Percentiles rank a stretch among this genome's conserved stretches.
Conservation (phyloP, 2,329 filamentous ascomycete genomes). For the Chalaropsis ovoidea region DNA sequence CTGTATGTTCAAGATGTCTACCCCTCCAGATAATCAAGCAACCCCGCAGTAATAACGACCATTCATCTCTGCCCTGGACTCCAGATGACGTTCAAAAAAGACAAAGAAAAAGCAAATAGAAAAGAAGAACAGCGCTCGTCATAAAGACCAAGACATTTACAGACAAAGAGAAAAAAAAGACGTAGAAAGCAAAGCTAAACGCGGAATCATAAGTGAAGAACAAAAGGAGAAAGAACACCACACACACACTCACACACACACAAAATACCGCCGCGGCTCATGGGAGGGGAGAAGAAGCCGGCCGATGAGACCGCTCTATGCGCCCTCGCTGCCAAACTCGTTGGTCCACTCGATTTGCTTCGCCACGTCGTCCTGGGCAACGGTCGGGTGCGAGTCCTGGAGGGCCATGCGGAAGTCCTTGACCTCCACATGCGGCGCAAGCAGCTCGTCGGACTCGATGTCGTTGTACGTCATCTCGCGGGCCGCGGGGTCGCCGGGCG, state of each 20-base stretch:
- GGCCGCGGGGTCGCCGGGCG: constrained; percentile 75
- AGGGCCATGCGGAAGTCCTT: constrained; percentile 94
- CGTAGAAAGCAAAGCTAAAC: constrained; percentile 9
- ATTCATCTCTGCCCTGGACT: background rate
- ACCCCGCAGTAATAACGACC: background rate
- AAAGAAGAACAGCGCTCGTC: constrained; percentile 1
- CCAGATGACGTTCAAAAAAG: constrained; percentile 7
- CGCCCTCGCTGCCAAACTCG: constrained; percentile 89
- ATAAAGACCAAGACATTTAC: constrained; percentile 1
- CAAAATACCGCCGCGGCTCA: background rate
- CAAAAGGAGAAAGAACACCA: background rate
- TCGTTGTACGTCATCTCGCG: constrained; percentile 91
- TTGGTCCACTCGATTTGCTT: constrained; percentile 86
- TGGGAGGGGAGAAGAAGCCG: too few relatives aligned
- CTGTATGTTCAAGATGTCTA: too few relatives aligned
- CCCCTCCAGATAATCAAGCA: background rate
- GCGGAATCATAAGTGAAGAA: constrained; percentile 4
- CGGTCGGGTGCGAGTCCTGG: constrained; percentile 77
- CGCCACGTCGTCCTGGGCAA: constrained; percentile 74
- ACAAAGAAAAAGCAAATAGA: background rate
- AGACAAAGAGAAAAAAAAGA: constrained; percentile 4
- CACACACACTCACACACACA: too few relatives aligned
- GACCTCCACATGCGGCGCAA: constrained; percentile 74
- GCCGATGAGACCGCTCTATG: constrained; percentile 30
- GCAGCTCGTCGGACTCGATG: constrained; percentile 69